Conservation (phyloP, 1,284 basidiomycete genomes). For the Naganishia albida region DNA sequence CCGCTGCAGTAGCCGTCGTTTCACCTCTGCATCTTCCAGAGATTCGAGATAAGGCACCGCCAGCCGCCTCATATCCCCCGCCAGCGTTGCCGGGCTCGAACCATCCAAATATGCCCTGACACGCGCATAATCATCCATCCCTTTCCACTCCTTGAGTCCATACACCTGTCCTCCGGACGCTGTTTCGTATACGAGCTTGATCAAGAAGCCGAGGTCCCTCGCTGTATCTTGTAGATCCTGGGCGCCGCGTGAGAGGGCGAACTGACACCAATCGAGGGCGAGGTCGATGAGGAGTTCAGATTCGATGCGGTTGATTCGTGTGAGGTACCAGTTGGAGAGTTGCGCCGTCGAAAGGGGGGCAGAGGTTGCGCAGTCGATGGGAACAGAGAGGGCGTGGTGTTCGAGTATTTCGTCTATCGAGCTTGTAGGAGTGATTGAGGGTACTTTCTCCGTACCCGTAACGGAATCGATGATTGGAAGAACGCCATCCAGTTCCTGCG, state of each 20-base stretch:
- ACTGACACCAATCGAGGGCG: slow-evolving; percentile 76
- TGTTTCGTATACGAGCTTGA: slow-evolving; percentile 79
- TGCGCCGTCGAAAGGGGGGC: slow-evolving; percentile 45
- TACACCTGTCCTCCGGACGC: slow-evolving; percentile 56
- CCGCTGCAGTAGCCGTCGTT: slow-evolving; percentile 68
- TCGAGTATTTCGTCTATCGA: slow-evolving; percentile 1
- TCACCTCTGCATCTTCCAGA: slow-evolving; percentile 80
- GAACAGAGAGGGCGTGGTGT: background rate
- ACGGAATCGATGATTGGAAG: slow-evolving; percentile 64
- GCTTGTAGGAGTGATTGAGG: background rate
- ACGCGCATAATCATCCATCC: slow-evolving; percentile 65
- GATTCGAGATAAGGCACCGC: slow-evolving; percentile 89
- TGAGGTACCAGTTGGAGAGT: slow-evolving; percentile 72
- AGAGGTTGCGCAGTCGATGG: background rate
- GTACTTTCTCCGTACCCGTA: slow-evolving; percentile 58
- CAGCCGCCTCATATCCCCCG: slow-evolving; percentile 69
- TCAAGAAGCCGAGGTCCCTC: slow-evolving; percentile 83
- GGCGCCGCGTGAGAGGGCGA: slow-evolving; percentile 77
- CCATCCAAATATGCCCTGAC: slow-evolving; percentile 72
- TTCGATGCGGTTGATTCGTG: slow-evolving; percentile 65
- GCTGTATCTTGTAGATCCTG: slow-evolving; percentile 78
- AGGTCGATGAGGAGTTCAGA: slow-evolving; percentile 71
- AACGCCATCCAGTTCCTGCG: slow-evolving; percentile 63
- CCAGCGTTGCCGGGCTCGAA: slow-evolving; percentile 67
- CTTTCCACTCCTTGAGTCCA: slow-evolving; percentile 71